These are phyloP conservation scores for Tylopilus felleus DNA, from an alignment of 768 basidiomycete species.

Conservation along the genomic window DNA sequence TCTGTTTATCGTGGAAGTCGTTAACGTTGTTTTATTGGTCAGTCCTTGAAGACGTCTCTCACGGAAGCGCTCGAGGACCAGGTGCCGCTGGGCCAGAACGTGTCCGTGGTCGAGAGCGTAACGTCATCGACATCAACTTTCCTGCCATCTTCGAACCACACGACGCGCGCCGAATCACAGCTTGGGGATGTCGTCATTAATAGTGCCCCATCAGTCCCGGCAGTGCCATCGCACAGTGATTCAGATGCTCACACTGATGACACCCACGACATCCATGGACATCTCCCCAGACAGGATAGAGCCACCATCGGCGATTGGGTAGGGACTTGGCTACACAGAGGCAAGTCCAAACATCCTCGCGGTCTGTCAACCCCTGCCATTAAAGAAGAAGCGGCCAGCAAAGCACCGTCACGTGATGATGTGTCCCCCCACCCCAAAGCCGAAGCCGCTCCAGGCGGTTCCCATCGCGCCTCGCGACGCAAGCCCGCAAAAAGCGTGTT, in stretches of 20 bases:
- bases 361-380: conserved; percentile 15
- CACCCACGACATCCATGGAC: conserved; percentile 11
- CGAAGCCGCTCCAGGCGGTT: conserved; percentile 11
- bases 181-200: background rate
- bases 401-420: conserved; percentile 17
- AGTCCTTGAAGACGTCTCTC: conserved; percentile 48
- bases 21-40: background rate
- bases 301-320: conserved; percentile 66
- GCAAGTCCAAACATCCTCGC: conserved; percentile 35
- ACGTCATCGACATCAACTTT: conserved; percentile 12
- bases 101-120: conserved; percentile 25
- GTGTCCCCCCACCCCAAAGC: conserved; percentile 16
- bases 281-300: conserved; percentile 31
- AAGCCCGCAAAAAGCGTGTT: conserved; percentile 64
- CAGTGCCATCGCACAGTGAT: conserved; percentile 6
- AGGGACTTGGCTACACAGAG: conserved; percentile 69
- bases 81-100: conserved; percentile 33
- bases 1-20: background rate
- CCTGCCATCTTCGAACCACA: background rate
- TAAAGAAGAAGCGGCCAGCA: conserved; percentile 24
- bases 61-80: conserved; percentile 51
- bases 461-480: conserved; percentile 27
- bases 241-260: background rate
- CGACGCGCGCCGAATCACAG: background rate
- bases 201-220: background rate